Conservation (phyloP, 352 stramenopile species). For the Peronosclerospora sorghi region DNA sequence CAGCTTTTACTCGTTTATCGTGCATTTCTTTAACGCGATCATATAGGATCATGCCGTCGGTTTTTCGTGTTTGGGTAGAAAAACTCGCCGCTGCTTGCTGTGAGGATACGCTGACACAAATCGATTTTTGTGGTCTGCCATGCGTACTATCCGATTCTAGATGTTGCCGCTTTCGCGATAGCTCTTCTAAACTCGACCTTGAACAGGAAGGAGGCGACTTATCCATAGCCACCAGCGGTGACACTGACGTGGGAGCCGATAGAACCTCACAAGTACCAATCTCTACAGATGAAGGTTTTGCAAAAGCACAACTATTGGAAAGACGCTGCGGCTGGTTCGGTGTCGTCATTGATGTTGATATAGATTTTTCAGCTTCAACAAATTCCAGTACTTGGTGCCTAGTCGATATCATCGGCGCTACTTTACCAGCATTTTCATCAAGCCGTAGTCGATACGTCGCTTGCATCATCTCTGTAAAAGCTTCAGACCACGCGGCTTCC, state of each 20-base stretch:
- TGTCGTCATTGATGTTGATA: neutral
- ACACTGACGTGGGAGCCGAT: neutral
- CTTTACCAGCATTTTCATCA: constrained; percentile 13
- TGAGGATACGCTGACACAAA: neutral
- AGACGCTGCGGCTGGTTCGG: neutral
- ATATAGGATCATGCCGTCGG: constrained; percentile 24
- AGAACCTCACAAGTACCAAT: constrained; percentile 1
- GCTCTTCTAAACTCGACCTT: constrained; percentile 3
- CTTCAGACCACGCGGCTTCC: constrained; percentile 30
- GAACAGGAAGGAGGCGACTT: neutral
- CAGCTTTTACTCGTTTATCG: constrained; percentile 17
- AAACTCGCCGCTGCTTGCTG: neutral
- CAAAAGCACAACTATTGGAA: neutral
- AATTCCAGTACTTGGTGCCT: neutral
- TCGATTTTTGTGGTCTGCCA: constrained; percentile 11
- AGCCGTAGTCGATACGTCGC: constrained; percentile 21
- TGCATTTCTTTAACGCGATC: constrained; percentile 37
- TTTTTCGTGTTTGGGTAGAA: neutral
- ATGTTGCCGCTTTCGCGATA: constrained; percentile 22
- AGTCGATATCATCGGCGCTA: constrained; percentile 2
- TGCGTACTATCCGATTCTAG: constrained; percentile 5
- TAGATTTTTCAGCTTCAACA: constrained; percentile 1
- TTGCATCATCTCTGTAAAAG: constrained; percentile 23
- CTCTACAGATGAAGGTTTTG: neutral
- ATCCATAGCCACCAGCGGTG: neutral